Evolutionary conservation across 176 grass and related monocot genomes (phyloP).

Genomic region (Saccharum officinarum): DNA sequence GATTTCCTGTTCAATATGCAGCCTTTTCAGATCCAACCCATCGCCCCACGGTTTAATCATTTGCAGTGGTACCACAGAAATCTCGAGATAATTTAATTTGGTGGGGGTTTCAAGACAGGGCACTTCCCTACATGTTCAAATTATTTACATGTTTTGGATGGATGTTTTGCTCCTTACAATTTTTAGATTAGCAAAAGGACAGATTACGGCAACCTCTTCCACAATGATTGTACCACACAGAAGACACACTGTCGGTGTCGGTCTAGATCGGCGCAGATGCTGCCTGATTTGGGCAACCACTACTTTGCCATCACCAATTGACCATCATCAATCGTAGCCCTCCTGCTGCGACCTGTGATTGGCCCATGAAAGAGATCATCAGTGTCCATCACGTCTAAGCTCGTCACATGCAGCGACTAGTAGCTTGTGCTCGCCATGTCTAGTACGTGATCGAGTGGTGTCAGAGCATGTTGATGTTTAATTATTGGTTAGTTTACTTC

Average conservation of each 20-base stretch:
- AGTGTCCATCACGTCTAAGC: not conserved
- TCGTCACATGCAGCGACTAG: not conserved
- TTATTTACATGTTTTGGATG: not conserved
- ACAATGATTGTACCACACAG: not conserved
- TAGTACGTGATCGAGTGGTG: not conserved
- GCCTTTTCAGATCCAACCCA: not conserved
- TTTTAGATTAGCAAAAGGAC: not conserved
- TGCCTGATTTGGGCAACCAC: not conserved
- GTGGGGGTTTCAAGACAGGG: not conserved
- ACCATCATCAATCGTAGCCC: not conserved
- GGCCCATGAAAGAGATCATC: not conserved
- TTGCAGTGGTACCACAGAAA: not conserved
- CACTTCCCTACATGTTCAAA: not conserved
- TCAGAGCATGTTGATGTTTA: conserved; percentile 2
- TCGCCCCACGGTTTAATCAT: not conserved
- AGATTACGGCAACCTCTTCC: not conserved
- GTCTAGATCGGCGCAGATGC: conserved; percentile 15
- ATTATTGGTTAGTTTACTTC: not conserved
- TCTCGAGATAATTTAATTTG: not conserved
- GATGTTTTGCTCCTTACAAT: not conserved
- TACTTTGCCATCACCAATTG: not conserved
- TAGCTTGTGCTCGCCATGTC: conserved; percentile 13
- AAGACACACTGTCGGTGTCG: not conserved
- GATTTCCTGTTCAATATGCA: not conserved
- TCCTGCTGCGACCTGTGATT: not conserved